A percentile compares a stretch with the other conserved stretches of the same genome.
phyloP scores from a whole-genome alignment of 805 yeast genomes.

The Schizosaccharomyces japonicus region DNA sequence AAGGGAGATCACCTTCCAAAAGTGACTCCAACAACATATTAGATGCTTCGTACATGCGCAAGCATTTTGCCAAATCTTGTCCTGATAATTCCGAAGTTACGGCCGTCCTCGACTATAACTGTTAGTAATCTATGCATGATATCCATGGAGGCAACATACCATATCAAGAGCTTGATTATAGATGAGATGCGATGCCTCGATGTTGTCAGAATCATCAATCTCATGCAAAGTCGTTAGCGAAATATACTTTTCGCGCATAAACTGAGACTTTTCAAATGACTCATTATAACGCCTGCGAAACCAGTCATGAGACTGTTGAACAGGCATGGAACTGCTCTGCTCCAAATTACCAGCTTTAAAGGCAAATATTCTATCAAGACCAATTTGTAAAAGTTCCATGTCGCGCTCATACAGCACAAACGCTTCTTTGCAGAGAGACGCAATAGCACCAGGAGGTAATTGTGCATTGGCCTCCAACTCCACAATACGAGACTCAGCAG shows the following conservation, averaged over 20 bases:
- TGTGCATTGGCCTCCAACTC: constrained; percentile 12
- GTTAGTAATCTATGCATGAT: constrained; percentile 15
- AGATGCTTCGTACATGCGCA: constrained; percentile 69
- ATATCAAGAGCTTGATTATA: constrained; percentile 4
- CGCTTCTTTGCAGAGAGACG: constrained; percentile 55
- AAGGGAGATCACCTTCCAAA: constrained; percentile 15
- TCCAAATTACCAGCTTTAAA: constrained; percentile 55
- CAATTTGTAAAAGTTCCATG: constrained; percentile 54
- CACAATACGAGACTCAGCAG: constrained; percentile 6
- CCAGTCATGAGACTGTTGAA: constrained; percentile 55
- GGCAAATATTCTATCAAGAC: constrained; percentile 61
- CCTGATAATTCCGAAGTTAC: constrained; percentile 69
- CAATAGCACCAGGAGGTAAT: constrained; percentile 18
- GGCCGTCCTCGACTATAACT: constrained; percentile 40
- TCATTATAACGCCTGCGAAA: constrained; percentile 73
- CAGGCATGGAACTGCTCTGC: constrained; percentile 13
- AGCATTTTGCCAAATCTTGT: constrained; percentile 54
- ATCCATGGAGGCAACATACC: constrained; percentile 55
- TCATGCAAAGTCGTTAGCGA: constrained; percentile 6
- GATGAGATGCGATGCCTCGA: constrained; percentile 56
- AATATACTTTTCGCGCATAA: constrained; percentile 22
- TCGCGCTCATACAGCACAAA: constrained; percentile 66
- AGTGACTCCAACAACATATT: constrained; percentile 89
- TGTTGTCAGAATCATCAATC: constrained; percentile 3
- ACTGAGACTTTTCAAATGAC: constrained; percentile 70